These are phyloP conservation scores for Thalassia testudinum DNA, from an alignment of 116 monocot species.

Conservation along the genomic window DNA sequence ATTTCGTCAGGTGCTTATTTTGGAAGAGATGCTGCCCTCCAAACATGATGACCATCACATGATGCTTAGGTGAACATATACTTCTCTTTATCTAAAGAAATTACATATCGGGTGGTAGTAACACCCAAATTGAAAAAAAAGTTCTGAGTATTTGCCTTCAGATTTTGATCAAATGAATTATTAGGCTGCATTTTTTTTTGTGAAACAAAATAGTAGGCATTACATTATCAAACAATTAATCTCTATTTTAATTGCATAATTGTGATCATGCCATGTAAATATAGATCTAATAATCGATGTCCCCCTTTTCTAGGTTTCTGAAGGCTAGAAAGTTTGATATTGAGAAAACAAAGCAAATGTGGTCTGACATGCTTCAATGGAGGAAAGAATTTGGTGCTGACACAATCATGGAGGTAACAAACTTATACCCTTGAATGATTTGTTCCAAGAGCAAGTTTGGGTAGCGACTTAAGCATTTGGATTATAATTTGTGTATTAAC, in stretches of 20 bases:
- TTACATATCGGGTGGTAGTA: neutral
- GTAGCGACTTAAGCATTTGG: too few relatives aligned
- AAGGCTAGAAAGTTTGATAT: slow-evolving; percentile 13
- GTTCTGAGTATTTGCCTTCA: too few relatives aligned
- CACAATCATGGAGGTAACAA: slow-evolving; percentile 19
- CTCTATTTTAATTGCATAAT: too few relatives aligned
- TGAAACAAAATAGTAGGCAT: too few relatives aligned
- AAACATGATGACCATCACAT: slow-evolving; percentile 80
- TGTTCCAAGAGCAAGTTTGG: too few relatives aligned
- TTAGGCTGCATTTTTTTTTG: too few relatives aligned
- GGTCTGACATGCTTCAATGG: slow-evolving; percentile 38
- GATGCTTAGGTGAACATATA: slow-evolving; percentile 55
- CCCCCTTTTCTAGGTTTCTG: slow-evolving; percentile 26
- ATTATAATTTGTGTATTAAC: too few relatives aligned
- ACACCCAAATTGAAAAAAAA: too few relatives aligned
- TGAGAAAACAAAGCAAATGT: slow-evolving; percentile 28
- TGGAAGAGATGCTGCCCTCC: slow-evolving; percentile 69
- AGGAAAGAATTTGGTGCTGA: slow-evolving; percentile 31
- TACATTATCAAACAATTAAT: too few relatives aligned
- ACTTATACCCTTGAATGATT: too few relatives aligned
- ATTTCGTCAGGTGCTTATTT: slow-evolving; percentile 64
- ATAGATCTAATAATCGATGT: neutral
- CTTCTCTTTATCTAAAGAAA: neutral
- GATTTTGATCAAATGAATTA: too few relatives aligned
- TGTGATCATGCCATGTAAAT: too few relatives aligned